Base-by-base conservation (phyloP, 495 filamentous ascomycete genomes). In the Penicillium salamii region DNA sequence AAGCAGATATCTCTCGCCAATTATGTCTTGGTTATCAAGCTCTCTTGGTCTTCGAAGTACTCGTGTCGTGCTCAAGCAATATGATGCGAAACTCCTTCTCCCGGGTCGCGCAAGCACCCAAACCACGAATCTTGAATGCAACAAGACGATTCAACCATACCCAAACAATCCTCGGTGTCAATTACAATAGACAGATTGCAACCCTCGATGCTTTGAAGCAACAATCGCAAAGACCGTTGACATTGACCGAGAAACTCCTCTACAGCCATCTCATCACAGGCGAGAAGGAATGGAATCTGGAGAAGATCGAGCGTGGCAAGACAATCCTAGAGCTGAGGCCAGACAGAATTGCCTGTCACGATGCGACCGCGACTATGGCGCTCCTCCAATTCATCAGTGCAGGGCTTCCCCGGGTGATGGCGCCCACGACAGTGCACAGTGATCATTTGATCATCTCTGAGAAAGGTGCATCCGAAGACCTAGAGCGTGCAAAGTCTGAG, bases 331-430 rank as follows among this genome's bases (percentile, higher is more conserved):
- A 85, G 67, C 79, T 95, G 52, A 85, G 89, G 36, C 90, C 90
- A 3, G 90, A 96, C 67, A 85, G 90, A 58, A 89, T 95, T 50
- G 90, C 90, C 65, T 93, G 89, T 77, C 90, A 96, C 74, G 90
- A 96, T 84, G 90, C 90, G 48, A 96, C 90, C 5, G 90, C 90
- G 42, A 90, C 95, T 77, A 96, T 95, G 90, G 90, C 90, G 49
- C 88, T 96, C 62, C 78, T 95, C 26, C 90, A 96, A 72, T 96
- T 95, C 75, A 96, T 96, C 86, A 90, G 86, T 42, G 90, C 90
- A 32, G 89, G 89, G 57, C 85, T 96, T 79, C 84, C 87, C 52
- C 82, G 46, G 43, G 37, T 93, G 43, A 87, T 86, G n/a, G 91
- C 90, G 37, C 90, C 90, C 13, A 86, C 87, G 36, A 96, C 89